phyloP scores from a whole-genome alignment of 345 rosid species.

The Erucastrum elatum region DNA sequence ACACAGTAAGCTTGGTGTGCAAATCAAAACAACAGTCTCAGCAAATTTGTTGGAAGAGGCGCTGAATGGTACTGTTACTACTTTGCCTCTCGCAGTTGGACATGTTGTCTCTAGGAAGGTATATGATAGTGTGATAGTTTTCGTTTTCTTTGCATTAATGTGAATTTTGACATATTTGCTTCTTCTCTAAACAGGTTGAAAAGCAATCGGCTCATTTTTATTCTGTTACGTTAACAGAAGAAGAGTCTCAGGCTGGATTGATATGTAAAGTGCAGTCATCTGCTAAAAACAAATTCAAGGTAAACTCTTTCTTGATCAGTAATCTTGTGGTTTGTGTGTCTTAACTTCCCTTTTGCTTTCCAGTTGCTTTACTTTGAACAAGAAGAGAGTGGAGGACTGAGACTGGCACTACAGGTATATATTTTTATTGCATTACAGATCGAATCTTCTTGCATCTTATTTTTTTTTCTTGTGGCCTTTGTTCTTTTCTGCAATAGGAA shows the following conservation, averaged over 20 bases:
- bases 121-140: conserved; percentile 27
- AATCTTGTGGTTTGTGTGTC: neutral
- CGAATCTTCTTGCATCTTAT: too few relatives aligned
- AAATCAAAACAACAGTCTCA: conserved; percentile 92
- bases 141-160: conserved; percentile 15
- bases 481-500: conserved; percentile 53
- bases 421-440: neutral
- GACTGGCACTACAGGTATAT: conserved; percentile 80
- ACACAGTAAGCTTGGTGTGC: conserved; percentile 98
- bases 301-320: conserved; percentile 16
- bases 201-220: conserved; percentile 96
- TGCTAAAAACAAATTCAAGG: conserved; percentile 98
- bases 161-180: conserved; percentile 21
- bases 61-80: conserved; percentile 61
- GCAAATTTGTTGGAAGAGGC: conserved; percentile 90
- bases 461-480: neutral
- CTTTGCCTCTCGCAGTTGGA: conserved; percentile 60
- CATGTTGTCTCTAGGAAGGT: conserved; percentile 76
- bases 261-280: conserved; percentile 85
- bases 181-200: conserved; percentile 73
- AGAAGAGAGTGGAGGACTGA: conserved; percentile 75
- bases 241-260: conserved; percentile 79
- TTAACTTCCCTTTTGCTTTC: conserved; percentile 19
- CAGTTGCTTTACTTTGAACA: conserved; percentile 86
- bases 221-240: conserved; percentile 79